Base-by-base conservation (phyloP, 495 filamentous ascomycete species). In the Annulohypoxylon stygium region DNA sequence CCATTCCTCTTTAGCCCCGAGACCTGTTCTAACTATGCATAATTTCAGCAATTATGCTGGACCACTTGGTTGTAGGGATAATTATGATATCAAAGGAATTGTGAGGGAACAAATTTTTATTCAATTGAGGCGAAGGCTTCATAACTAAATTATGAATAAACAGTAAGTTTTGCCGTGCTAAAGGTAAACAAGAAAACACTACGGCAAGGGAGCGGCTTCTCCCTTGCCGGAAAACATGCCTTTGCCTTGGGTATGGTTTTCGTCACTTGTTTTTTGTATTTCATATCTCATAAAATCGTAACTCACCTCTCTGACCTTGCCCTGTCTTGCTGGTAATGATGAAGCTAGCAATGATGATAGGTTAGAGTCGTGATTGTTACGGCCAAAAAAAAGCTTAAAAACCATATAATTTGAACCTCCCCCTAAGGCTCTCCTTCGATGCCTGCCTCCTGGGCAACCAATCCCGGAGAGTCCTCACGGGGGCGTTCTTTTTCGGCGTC, bases 401-500 rank as follows among this genome's bases (percentile, higher is more conserved):
- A 30, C 5, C 5, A 6, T 0, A 47, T 20, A 5, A 20, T 16
- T 16, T 43, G 4, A 26, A 54, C 30, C 12, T 2, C 25, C 25
- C 23, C 25, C 23, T 47, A 4, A 9, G 12, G 14, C 6, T 8
- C 30, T 26, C 26, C 51, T 30, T 5, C 55, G 20, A 36, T 53
- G 12, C 25, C 54, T 54, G 45, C 68, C 61, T 65, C 68, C 55
- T n/a, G 67, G 67, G 59, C 59, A 57, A 48, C 50, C 33, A 18
- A 43, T 18, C 53, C 58, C 20, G 39, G 14, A 18, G 41, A 12
- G 33, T 18, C 41, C 12, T 61, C 36, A 5, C 33, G 12, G 16
- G 41, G 26, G 25, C 6, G 3, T 5, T n/a, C 1, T 41, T 57
- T 0, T 33, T 43, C 50, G 62, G 62, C 12, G 26, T 41, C 23